A percentile compares a stretch with the other conserved stretches of the same genome.
Evolutionary conservation across 768 basidiomycete species (phyloP).

Genomic region (Leccinum ochraceum): DNA sequence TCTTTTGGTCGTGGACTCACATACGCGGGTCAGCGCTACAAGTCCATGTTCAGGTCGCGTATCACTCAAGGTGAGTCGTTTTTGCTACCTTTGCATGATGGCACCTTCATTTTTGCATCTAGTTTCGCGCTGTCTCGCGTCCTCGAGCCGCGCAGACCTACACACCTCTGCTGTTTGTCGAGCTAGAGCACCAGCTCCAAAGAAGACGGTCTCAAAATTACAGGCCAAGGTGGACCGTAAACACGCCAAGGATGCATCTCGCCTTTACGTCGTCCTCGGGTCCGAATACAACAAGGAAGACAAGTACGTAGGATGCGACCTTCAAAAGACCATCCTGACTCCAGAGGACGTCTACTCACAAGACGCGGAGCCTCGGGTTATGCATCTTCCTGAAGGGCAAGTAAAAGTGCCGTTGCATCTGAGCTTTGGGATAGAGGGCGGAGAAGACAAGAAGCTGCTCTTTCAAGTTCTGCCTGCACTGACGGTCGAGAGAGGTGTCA

Average conservation of each 20-base stretch:
- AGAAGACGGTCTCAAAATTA: constrained; percentile 46
- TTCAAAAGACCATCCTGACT: constrained; percentile 63
- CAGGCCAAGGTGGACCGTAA: constrained; percentile 45
- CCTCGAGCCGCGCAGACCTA: constrained; percentile 42
- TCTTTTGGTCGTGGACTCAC: neutral
- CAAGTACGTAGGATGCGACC: constrained; percentile 68
- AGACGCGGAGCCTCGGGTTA: constrained; percentile 24
- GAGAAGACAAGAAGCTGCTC: constrained; percentile 56
- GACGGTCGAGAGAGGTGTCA: constrained; percentile 37
- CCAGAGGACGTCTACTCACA: constrained; percentile 43
- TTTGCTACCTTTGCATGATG: neutral
- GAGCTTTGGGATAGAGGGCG: constrained; percentile 63
- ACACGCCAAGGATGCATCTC: constrained; percentile 39
- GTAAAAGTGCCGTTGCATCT: constrained; percentile 52
- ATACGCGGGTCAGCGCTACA: neutral
- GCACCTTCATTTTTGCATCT: neutral
- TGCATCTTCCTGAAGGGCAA: constrained; percentile 35
- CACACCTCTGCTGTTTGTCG: constrained; percentile 50
- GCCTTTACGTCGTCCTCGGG: constrained; percentile 75
- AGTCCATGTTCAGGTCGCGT: constrained; percentile 32
- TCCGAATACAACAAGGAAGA: constrained; percentile 60
- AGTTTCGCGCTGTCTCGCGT: constrained; percentile 43
- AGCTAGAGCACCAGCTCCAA: constrained; percentile 38
- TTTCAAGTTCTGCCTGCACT: constrained; percentile 67
- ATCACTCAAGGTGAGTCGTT: constrained; percentile 21